phyloP scores from a whole-genome alignment of 306 rosid species.

The Sophora flavescens region DNA sequence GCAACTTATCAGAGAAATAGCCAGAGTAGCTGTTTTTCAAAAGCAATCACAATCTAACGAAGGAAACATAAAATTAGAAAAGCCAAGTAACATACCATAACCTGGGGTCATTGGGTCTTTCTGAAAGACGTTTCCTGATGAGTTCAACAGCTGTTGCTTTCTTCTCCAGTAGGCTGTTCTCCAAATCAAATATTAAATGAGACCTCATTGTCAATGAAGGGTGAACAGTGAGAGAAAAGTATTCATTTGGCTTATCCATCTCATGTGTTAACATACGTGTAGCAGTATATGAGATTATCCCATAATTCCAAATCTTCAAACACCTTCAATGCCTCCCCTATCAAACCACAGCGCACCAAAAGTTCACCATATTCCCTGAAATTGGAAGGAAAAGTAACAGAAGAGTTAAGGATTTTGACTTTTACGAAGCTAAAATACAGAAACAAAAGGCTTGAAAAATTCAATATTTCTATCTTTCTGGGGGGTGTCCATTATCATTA shows the following conservation, averaged over 20 bases:
- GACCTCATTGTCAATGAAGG: slow-evolving; percentile 32
- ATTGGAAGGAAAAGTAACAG: slow-evolving; percentile 31
- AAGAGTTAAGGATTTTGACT: slow-evolving; percentile 16
- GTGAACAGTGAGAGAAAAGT: slow-evolving; percentile 16
- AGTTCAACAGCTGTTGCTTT: slow-evolving; percentile 97
- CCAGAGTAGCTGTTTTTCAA: slow-evolving; percentile 20
- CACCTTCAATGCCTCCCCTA: slow-evolving; percentile 88
- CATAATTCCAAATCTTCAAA: slow-evolving; percentile 96
- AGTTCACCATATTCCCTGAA: slow-evolving; percentile 94
- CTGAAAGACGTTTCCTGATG: slow-evolving; percentile 81
- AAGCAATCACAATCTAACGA: slow-evolving; percentile 28
- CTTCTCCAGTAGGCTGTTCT: slow-evolving; percentile 82
- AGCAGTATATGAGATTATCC: slow-evolving; percentile 93
- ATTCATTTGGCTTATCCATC: slow-evolving; percentile 22
- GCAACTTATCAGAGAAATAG: not conserved
- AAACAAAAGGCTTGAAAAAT: not conserved
- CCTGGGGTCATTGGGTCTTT: slow-evolving; percentile 81
- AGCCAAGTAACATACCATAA: slow-evolving; percentile 73
- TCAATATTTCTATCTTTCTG: not conserved
- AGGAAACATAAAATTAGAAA: slow-evolving; percentile 28
- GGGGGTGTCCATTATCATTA: not conserved
- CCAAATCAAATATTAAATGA: slow-evolving; percentile 45
- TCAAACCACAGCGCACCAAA: slow-evolving; percentile 84
- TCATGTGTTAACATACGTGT: slow-evolving; percentile 63
- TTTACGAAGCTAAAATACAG: slow-evolving; percentile 6